phyloP scores from a whole-genome alignment of 2,329 filamentous ascomycete genomes.

The Penicillium sp. region DNA sequence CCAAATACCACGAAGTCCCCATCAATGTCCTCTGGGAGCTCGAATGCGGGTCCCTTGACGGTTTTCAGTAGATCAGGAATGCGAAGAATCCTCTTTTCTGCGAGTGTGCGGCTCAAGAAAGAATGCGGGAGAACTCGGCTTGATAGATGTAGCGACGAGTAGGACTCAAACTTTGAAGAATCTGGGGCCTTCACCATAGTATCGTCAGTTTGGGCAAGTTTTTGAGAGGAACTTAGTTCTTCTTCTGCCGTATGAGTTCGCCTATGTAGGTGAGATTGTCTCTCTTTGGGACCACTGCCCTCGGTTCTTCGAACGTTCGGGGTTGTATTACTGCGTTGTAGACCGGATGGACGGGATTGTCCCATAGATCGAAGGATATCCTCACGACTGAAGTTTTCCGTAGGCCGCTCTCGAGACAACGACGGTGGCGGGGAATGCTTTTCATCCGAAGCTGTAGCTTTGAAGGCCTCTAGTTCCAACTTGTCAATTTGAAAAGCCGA shows the following conservation, averaged over 20 bases:
- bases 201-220: constrained; percentile 21
- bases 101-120: constrained; percentile 72
- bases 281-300: constrained; percentile 11
- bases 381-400: constrained; percentile 60
- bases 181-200: constrained; percentile 41
- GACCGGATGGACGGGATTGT: constrained; percentile 24
- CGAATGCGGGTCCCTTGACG: constrained; percentile 79
- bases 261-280: constrained; percentile 21
- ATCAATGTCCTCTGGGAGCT: constrained; percentile 73
- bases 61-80: constrained; percentile 77
- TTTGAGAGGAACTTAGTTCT: constrained; percentile 13
- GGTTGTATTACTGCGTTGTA: constrained; percentile 38
- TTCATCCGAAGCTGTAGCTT: constrained; percentile 36
- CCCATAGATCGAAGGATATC: constrained; percentile 51
- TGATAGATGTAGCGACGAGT: constrained; percentile 79
- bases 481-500: constrained; percentile 45
- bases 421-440: constrained; percentile 35
- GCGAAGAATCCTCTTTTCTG: constrained; percentile 71
- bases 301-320: constrained; percentile 25
- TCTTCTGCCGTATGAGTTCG: constrained; percentile 25
- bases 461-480: constrained; percentile 44
- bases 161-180: constrained; percentile 72
- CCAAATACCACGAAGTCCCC: constrained; percentile 87
- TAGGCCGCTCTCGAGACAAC: constrained; percentile 48
- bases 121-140: constrained; percentile 79